Base-by-base conservation (phyloP, 768 basidiomycete genomes). In the Chalciporus piperatus region DNA sequence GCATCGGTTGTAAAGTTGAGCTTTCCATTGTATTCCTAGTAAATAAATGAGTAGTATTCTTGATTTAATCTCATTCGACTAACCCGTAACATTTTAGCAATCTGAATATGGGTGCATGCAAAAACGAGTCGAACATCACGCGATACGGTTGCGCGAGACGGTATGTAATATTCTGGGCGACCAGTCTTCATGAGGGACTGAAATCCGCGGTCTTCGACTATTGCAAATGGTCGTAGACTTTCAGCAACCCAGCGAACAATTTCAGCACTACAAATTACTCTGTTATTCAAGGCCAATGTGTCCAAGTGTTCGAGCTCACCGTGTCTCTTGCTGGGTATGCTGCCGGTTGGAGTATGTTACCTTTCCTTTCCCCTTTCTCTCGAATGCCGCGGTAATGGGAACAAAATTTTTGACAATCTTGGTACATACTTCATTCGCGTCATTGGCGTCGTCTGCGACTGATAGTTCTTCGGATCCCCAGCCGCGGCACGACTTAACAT, bases 181-280 rank as follows among this genome's bases (percentile, higher is more conserved):
- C 47, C 27, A 1, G 25, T 47, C 38, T 47, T 47, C 38, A 47
- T 47, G 70, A 68, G 48, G 14, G 19, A 57, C n/a, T 51, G 35
- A 45, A 70, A 75, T 0, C 63, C 70, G 0, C 55, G 48, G 46
- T 77, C 72, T 10, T 68, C 56, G 4, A 74, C 63, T n/a, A 74
- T 72, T 0, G 41, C 56, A 47, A 71, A 71, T 0, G 73, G 73
- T 0, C 63, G 57, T 27, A 64, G 47, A 37, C 59, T 67, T 50
- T 74, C 62, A 1, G 65, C 11, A 0, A 74, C 65, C 76, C 73
- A 76, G 0, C 55, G 51, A 1, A 74, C 71, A 17, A 70, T 62
- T 41, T 70, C 59, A 0, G 61, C 68, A 25, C 68, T 70, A 30
- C n/a, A n/a, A n/a, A n/a, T n/a, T n/a, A n/a, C n/a, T n/a, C n/a